These are phyloP conservation scores for Nitzschia putrida DNA, from an alignment of 108 stramenopile genomes.

Conservation along the genomic window DNA sequence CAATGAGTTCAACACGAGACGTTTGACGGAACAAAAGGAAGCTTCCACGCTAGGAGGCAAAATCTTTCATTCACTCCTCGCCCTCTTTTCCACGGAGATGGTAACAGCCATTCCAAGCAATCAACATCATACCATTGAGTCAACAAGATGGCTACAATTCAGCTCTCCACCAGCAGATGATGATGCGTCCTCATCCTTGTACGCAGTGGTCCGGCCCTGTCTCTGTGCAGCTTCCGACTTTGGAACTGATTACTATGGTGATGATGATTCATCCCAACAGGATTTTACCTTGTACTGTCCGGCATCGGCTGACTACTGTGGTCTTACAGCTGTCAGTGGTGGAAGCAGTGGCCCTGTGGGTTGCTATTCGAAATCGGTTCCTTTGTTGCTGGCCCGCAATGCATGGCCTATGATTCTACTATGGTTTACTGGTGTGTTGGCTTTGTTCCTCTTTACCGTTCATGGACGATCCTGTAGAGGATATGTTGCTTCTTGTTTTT, in stretches of 20 bases:
- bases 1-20: too few species aligned
- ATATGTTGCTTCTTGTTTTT: conserved; percentile 11
- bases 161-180: too few species aligned
- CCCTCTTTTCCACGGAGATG: too few species aligned
- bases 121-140: too few species aligned
- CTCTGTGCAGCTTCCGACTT: background rate
- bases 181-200: too few species aligned
- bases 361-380: conserved; percentile 23
- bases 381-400: conserved; percentile 27
- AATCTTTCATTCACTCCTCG: too few species aligned
- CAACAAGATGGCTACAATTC: too few species aligned
- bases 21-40: too few species aligned
- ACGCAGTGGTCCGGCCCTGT: too few species aligned
- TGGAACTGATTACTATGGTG: background rate
- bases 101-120: too few species aligned
- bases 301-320: conserved; percentile 24
- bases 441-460: conserved; percentile 31
- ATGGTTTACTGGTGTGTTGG: conserved; percentile 37
- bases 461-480: conserved; percentile 29
- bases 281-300: conserved; percentile 13
- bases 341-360: background rate
- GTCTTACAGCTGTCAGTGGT: conserved; percentile 1
- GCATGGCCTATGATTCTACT: conserved; percentile 41
- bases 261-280: background rate
- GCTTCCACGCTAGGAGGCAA: too few species aligned